Evolutionary conservation across 495 filamentous ascomycete species (phyloP), one percentile per base, ranked within the genome.

Genomic region (Sordaria brevicollis): DNA sequence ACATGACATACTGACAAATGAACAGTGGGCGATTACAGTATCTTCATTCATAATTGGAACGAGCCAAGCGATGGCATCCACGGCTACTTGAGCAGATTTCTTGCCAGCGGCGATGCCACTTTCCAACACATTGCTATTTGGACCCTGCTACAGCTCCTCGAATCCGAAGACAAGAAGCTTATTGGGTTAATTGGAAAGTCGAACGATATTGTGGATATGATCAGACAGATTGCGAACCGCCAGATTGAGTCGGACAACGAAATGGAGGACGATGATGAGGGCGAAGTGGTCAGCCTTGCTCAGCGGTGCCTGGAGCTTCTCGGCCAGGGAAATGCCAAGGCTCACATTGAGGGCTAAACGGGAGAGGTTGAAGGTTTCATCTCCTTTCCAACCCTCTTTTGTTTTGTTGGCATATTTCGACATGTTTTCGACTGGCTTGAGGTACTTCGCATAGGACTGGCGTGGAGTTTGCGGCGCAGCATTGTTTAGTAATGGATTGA

Each of bases 51-150:
- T 70, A 90, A 94, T 80, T 99, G 95, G 95, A 88, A 85, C 29
- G 90, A 96, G 74, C 95, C 95, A 4, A 90, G 93, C 70, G 94
- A 93, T 68, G 95, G 95, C 34, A 96, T 99, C 71, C 93, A 97
- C 77, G 94, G 95, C 66, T 99, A 99, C 76, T 85, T 99, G 21
- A 90, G 88, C 70, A 88, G 95, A 65, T 99, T 99, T 83, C 87
- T 99, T 5, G 92, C 89, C 25, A 97, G 93, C 75, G 93, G 93
- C 43, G 95, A 99, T 77, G 90, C 96, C 13, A 99, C 95, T 1
- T 99, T 99, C 84, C 95, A 99, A 78, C 95, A 99, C 79, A 99
- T 99, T 74, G 94, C 95, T 38, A 97, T 97, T 73, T 99, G 95
- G 95, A 99, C 95, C 1, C 83, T 99, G 57, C 88, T 98, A 10